Conservation (phyloP, 225 moss, liverwort and hornwort genomes). For the Thuidium tamariscinum region DNA sequence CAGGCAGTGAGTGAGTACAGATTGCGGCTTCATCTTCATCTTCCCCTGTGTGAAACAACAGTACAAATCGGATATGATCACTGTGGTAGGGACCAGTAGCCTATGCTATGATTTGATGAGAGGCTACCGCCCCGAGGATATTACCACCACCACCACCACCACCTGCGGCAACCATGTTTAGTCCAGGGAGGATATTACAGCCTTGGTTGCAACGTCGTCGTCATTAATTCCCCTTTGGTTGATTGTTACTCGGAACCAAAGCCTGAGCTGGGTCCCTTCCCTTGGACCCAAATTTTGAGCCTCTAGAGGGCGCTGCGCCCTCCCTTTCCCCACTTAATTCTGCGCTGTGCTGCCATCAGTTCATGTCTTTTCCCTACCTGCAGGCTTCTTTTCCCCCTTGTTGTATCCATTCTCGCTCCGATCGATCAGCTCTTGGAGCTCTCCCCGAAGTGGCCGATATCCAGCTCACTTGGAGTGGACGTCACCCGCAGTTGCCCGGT, state of each 20-base stretch:
- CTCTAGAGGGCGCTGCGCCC: slow-evolving; percentile 1
- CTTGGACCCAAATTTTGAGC: slow-evolving; percentile 49
- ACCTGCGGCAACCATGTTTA: slow-evolving; percentile 22
- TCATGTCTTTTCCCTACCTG: slow-evolving; percentile 14
- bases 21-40: slow-evolving; percentile 26
- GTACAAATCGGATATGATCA: slow-evolving; percentile 7
- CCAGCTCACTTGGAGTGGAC: slow-evolving; percentile 17
- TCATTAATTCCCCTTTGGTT: slow-evolving; percentile 1
- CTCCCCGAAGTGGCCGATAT: slow-evolving; percentile 13
- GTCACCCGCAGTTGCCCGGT: slow-evolving; percentile 4
- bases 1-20: slow-evolving; percentile 21
- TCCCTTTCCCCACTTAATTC: not conserved
- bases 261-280: slow-evolving; percentile 21
- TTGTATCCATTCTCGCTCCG: not conserved
- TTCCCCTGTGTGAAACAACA: slow-evolving; percentile 1
- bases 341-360: not conserved
- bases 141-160: not conserved
- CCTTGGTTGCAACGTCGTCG: slow-evolving; percentile 16
- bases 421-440: not conserved
- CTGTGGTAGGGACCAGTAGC: slow-evolving; percentile 18
- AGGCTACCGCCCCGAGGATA: slow-evolving; percentile 4
- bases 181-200: slow-evolving; percentile 29
- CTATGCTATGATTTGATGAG: slow-evolving; percentile 11
- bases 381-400: slow-evolving; percentile 8
- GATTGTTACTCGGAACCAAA: not conserved